Base-by-base conservation (phyloP, 257 asterid species). In the Petrea volubilis region DNA sequence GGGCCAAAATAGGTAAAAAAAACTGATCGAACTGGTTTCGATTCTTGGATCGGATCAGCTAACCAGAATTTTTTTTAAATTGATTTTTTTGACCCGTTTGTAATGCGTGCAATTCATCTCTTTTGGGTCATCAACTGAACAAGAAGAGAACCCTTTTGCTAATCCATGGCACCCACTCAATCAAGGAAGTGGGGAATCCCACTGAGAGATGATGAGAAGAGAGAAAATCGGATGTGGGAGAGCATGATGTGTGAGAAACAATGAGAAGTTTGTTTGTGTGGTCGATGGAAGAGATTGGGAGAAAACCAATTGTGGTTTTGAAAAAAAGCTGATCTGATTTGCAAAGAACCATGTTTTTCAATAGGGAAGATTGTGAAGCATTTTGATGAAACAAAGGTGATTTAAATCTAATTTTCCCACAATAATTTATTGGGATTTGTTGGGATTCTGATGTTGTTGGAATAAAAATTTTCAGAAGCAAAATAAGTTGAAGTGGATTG, bases 251-350 rank as follows among this genome's bases (percentile, higher is more conserved):
- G 62, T 84, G 87, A 12, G 88, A 70, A 47, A 87, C 25, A 0
- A 76, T 81, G 38, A 87, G 56, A 5, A 72, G 72, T 66, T 85
- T 87, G 17, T 24, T 67, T 5, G 31, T 29, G 68, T 85, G 76
- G 70, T 87, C 83, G 25, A 85, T 78, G 17, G 86, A 75, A 25
- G 84, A 74, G 24, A 85, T 67, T 36, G 40, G 68, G 80, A 85
- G 76, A 43, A 83, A 85, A 2, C 91, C 89, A 17, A 85, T 27
- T 7, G 89, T 18, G n/a, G 90, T 85, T 46, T 86, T 79, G 28
- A 75, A 79, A 53, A 81, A 85, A 7, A 85, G 68, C 38, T 60
- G 75, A 7, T 74, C 58, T 18, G 86, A 83, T 80, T 80, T 83
- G 82, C 94, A 87, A 67, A 78, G 78, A 52, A 83, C 67, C 60